These are phyloP conservation scores for Candida ficus DNA, from an alignment of 805 yeast species.

Conservation along the genomic window DNA sequence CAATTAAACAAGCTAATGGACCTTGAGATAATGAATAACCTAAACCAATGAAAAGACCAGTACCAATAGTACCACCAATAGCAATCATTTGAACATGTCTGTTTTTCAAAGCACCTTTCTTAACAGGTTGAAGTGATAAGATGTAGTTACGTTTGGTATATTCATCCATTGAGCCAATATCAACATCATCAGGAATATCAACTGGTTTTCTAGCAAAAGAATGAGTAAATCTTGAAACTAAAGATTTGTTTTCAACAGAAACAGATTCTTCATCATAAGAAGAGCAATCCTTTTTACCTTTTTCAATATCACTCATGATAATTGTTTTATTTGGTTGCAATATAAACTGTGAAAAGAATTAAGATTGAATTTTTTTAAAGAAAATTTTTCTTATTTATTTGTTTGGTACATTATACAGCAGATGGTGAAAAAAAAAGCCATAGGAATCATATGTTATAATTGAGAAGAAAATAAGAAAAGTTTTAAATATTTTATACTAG, in stretches of 20 bases:
- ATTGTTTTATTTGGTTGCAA: too few relatives aligned
- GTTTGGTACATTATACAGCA: too few relatives aligned
- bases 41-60: slow-evolving; percentile 64
- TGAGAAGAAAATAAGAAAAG: too few relatives aligned
- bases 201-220: slow-evolving; percentile 22
- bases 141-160: slow-evolving; percentile 23
- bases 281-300: background rate
- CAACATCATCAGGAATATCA: slow-evolving; percentile 14
- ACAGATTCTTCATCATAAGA: background rate
- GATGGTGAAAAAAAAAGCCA: too few relatives aligned
- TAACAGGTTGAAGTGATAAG: slow-evolving; percentile 32
- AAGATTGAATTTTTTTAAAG: too few relatives aligned
- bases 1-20: slow-evolving; percentile 64
- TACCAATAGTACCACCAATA: slow-evolving; percentile 69
- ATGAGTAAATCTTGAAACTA: slow-evolving; percentile 6
- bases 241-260: background rate
- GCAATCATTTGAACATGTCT: slow-evolving; percentile 66
- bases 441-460: too few relatives aligned
- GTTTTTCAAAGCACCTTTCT: slow-evolving; percentile 35
- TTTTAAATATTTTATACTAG: too few relatives aligned
- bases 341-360: too few relatives aligned
- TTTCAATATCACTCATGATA: background rate
- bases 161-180: slow-evolving; percentile 17
- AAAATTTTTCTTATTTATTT: too few relatives aligned
- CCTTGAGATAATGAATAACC: slow-evolving; percentile 53